Evolutionary conservation across 2,329 filamentous ascomycete genomes (phyloP), one percentile per base, ranked within the genome.

Genomic region (Daldinia eschscholtzii): DNA sequence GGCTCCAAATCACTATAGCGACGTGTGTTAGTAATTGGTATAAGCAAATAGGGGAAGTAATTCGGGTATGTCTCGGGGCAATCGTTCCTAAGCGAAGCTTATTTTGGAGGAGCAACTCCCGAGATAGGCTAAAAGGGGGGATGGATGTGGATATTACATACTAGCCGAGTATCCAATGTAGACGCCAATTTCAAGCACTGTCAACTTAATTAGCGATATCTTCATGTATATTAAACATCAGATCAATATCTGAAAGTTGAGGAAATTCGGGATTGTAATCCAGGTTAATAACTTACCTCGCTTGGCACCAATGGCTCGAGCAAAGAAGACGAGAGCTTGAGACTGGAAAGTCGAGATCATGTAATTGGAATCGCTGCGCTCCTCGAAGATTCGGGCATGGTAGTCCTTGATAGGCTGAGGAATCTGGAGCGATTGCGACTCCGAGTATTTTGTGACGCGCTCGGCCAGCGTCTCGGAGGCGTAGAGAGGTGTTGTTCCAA

Each of bases 141-240:
- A 15, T 30, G 23, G 28, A 39, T 12, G 7, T 46, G 6, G 39
- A 48, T 59, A 44, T 60, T 44, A 67, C 64, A 23, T 63, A 67
- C 64, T 79, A 71, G 79, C 77, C n/a, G 83, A 85, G 75, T 84
- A 85, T 44, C 84, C 83, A 23, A 83, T 77, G 65, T 83, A 86
- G 62, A 85, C 82, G 44, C 84, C 84, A 39, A 86, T 79, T 66
- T 86, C 84, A 57, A 86, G 80, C 15, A 85, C 83, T 85, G 23
- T 3, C 6, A 4, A 42, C 2, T n/a, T 10, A 2, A 55, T 67
- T 63, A 71, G 63, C 28, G 10, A 37, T 55, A 37, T 55, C 15
- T 39, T 5, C 18, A 26, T 46, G 13, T 10, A 20, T 13, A 7
- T 7, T 23, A 20, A 2, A 46, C n/a, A 6, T 12, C 15, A 10